These are phyloP conservation scores for Penicillium simplicissimum DNA, from an alignment of 495 filamentous ascomycete genomes.

Conservation along the genomic window DNA sequence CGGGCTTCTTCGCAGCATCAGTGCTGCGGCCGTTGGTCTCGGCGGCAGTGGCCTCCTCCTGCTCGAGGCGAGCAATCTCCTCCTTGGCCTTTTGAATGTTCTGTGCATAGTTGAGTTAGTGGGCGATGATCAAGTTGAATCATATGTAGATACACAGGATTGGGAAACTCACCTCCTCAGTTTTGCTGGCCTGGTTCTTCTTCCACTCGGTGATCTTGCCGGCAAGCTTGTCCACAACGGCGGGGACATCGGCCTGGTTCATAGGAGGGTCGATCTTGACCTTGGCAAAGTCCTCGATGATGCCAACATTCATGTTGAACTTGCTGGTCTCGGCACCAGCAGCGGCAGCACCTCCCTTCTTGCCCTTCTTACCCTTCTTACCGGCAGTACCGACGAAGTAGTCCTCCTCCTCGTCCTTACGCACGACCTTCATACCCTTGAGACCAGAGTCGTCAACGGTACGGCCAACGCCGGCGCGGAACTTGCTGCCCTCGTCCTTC, in stretches of 20 bases:
- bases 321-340: constrained; percentile 51
- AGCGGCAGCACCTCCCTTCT: constrained; percentile 60
- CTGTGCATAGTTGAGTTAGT: constrained; percentile 38
- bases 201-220: constrained; percentile 93
- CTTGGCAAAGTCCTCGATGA: constrained; percentile 85
- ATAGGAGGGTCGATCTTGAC: constrained; percentile 84
- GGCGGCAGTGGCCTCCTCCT: constrained; percentile 40
- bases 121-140: constrained; percentile 16
- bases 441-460: constrained; percentile 75
- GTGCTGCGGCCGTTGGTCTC: constrained; percentile 35
- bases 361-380: constrained; percentile 94
- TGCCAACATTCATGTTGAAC: constrained; percentile 83
- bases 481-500: constrained; percentile 66
- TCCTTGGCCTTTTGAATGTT: constrained; percentile 72
- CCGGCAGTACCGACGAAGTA: constrained; percentile 77
- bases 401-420: constrained; percentile 80
- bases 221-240: constrained; percentile 80
- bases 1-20: constrained; percentile 54
- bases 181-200: constrained; percentile 84
- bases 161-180: constrained; percentile 70
- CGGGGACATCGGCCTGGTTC: constrained; percentile 76
- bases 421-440: constrained; percentile 74
- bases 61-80: constrained; percentile 65
- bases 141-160: background rate
- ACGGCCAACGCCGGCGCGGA: constrained; percentile 75